A percentile compares a stretch with the other conserved stretches of the same genome.
phyloP scores from a whole-genome alignment of 164 flowering plant genomes.

The Echeveria elegans region DNA sequence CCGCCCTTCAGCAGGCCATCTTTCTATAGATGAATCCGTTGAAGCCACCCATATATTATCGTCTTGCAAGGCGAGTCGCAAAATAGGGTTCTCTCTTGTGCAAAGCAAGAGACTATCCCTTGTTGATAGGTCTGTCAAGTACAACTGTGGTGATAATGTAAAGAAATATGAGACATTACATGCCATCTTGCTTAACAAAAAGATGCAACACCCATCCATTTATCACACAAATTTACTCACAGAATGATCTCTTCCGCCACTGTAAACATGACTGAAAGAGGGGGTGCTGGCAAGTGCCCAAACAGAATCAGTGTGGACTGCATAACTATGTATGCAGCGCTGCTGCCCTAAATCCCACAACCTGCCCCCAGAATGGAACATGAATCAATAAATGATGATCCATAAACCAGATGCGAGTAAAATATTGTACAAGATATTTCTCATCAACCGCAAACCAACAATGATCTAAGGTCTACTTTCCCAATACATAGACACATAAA shows the following conservation, averaged over 20 bases:
- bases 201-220: not conserved
- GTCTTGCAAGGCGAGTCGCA: conserved; percentile 72
- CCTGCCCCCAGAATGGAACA: conserved; percentile 21
- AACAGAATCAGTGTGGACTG: conserved; percentile 97
- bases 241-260: conserved; percentile 92
- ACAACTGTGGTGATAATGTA: conserved; percentile 39
- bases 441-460: too few relatives aligned
- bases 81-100: conserved; percentile 75
- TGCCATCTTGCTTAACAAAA: too few relatives aligned
- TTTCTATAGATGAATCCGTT: conserved; percentile 80
- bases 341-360: conserved; percentile 99
- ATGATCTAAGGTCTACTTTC: too few relatives aligned
- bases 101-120: conserved; percentile 92
- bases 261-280: conserved; percentile 89
- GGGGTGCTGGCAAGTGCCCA: conserved; percentile 99
- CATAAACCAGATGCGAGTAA: too few relatives aligned
- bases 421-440: too few relatives aligned
- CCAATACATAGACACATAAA: too few relatives aligned
- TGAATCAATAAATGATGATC: not conserved
- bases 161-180: not conserved
- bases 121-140: conserved; percentile 87
- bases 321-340: conserved; percentile 93
- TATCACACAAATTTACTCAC: conserved; percentile 37
- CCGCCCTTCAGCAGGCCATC: conserved; percentile 81
- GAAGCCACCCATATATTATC: conserved; percentile 90